Conservation (phyloP, 176 grass and related monocot species). For the Oryza glumipatula region DNA sequence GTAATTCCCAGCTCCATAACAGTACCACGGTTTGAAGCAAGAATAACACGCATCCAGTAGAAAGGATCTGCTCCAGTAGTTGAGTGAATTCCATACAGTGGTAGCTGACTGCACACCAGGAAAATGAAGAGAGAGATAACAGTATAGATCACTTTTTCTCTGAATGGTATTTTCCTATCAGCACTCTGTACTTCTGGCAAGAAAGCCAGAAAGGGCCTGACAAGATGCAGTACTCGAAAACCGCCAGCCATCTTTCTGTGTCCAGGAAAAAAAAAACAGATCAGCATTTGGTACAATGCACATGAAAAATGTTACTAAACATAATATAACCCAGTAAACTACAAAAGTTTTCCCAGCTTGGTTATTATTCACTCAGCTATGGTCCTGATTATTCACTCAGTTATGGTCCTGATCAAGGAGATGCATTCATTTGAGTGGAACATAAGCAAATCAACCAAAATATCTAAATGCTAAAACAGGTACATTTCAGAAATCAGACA, state of each 20-base stretch:
- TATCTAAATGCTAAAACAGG: background rate
- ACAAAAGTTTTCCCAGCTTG: background rate
- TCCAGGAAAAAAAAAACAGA: background rate
- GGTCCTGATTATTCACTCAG: background rate
- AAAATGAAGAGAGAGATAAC: slow-evolving; percentile 82
- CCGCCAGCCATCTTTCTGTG: slow-evolving; percentile 62
- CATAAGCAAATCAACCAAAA: background rate
- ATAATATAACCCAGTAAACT: background rate
- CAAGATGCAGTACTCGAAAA: slow-evolving; percentile 72
- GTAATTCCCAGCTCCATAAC: slow-evolving; percentile 90
- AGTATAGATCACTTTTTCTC: slow-evolving; percentile 81
- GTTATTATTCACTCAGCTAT: background rate
- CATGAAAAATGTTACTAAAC: background rate
- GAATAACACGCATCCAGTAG: slow-evolving; percentile 91
- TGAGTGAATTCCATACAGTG: slow-evolving; percentile 79
- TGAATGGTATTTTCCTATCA: slow-evolving; percentile 77
- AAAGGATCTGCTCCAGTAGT: slow-evolving; percentile 77
- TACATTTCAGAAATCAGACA: too few species aligned
- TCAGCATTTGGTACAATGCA: slow-evolving; percentile 4
- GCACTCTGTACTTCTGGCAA: slow-evolving; percentile 80
- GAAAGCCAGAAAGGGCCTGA: slow-evolving; percentile 78
- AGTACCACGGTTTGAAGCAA: slow-evolving; percentile 81
- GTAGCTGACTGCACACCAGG: slow-evolving; percentile 80
- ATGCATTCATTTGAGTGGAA: background rate
- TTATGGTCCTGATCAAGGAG: background rate